Evolutionary conservation across 179 eudicot species (phyloP), one percentile per base, ranked within the genome.

Genomic region (Monotropa hypopitys): DNA sequence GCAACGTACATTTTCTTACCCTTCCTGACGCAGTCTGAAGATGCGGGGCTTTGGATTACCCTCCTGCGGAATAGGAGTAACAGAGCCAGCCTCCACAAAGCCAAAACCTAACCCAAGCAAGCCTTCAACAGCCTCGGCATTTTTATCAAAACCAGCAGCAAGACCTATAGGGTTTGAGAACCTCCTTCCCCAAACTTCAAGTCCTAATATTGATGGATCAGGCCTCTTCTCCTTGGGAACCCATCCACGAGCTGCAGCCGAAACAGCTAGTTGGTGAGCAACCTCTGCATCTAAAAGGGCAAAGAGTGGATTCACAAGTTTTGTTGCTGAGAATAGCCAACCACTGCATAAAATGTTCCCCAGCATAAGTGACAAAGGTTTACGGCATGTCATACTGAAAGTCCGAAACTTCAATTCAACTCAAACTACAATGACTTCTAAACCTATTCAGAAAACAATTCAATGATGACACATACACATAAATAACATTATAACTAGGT

Each of bases 91-190:
- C 84, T 95, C 99, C 59, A 93, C 90, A 80, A 95, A 95, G 77
- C 99, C 99, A 86, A 91, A 95, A 46, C 97, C 99, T 57, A 95
- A 77, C 46, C 97, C 98, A 83, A 95, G 94, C 65, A 95, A 87
- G 54, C 99, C 99, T 78, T 95, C 99, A 83, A 95, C 95, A 84
- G 99, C 99, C 88, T 93, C 98, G 0, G 99, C 98, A 87, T 95
- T 95, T 88, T 95, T 95, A 86, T 95, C 99, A 85, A 95, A 95
- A 69, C 99, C 99, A 77, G 99, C 99, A 84, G 99, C 88, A 81
- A 95, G 96, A 74, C 99, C 99, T 45, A 95, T 70, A 67, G 98
- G 98, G 81, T 95, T 95, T 49, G 97, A 90, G 80, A 95, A 95
- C 80, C 89, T 93, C 84, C 96, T 90, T 78, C 97, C 99, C 99